A percentile compares a stretch with the other conserved stretches of the same genome.
phyloP scores from a whole-genome alignment of 2,329 filamentous ascomycete species.

The Calonectria hongkongensis region DNA sequence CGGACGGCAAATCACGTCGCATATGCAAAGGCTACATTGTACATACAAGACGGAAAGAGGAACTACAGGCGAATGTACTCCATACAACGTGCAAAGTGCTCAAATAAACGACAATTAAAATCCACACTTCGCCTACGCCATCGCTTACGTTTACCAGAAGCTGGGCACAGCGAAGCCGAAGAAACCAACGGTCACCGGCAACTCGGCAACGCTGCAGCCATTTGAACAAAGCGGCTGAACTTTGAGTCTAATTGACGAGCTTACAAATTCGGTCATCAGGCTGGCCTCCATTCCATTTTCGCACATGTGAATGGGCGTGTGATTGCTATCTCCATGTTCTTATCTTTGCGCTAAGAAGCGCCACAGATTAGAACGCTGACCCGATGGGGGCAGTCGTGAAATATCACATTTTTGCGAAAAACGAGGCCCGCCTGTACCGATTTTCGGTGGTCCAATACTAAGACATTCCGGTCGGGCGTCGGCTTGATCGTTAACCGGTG shows the following conservation, averaged over 20 bases:
- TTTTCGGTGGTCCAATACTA: constrained; percentile 20
- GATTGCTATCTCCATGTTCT: constrained; percentile 31
- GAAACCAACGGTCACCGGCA: constrained; percentile 11
- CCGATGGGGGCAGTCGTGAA: constrained; percentile 13
- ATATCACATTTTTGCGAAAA: constrained; percentile 43
- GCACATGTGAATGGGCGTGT: constrained; percentile 17
- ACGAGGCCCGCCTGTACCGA: constrained; percentile 16
- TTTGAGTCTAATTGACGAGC: constrained; percentile 27
- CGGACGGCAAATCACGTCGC: not conserved
- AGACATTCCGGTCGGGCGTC: constrained; percentile 31
- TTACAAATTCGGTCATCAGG: constrained; percentile 28
- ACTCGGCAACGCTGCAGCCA: constrained; percentile 27
- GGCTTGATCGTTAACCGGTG: constrained; percentile 17
- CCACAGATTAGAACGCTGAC: constrained; percentile 40
- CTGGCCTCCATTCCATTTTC: constrained; percentile 12
- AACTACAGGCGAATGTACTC: not conserved
- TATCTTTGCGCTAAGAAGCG: constrained; percentile 50
- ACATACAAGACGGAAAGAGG: not conserved
- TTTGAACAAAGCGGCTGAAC: constrained; percentile 16
- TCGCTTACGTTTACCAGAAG: not conserved
- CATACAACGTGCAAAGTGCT: not conserved
- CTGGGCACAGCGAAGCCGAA: not conserved
- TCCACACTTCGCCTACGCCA: not conserved
- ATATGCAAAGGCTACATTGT: not conserved
- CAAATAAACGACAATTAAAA: constrained; percentile 1